These are phyloP conservation scores for Chionographis japonica DNA, from an alignment of 106 monocot genomes.

Conservation along the genomic window DNA sequence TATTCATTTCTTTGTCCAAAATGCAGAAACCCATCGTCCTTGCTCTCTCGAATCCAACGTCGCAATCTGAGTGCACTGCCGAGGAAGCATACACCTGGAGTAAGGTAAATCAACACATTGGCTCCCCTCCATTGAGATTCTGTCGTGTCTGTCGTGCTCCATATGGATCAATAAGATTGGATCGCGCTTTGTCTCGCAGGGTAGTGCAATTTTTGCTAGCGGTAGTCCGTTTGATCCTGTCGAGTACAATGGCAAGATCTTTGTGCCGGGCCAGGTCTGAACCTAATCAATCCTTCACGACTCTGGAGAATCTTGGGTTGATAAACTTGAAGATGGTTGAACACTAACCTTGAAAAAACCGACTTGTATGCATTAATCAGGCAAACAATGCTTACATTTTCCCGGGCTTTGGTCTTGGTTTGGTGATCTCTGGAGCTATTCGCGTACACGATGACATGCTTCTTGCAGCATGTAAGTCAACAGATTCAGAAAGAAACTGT, in stretches of 20 bases:
- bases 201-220: constrained; percentile 79
- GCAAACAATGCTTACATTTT: constrained; percentile 84
- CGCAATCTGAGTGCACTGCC: constrained; percentile 77
- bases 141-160: not conserved
- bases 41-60: constrained; percentile 70
- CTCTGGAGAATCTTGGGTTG: not conserved
- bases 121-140: not conserved
- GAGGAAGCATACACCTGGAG: constrained; percentile 76
- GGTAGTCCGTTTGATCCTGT: constrained; percentile 82
- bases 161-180: no score
- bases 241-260: constrained; percentile 49
- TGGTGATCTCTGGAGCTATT: constrained; percentile 77
- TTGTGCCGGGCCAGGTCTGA: constrained; percentile 62
- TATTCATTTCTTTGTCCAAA: constrained; percentile 1
- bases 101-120: constrained; percentile 23
- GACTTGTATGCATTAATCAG: constrained; percentile 15
- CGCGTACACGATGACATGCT: constrained; percentile 74
- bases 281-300: not conserved
- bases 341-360: not conserved
- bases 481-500: not conserved
- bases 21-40: constrained; percentile 66
- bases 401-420: constrained; percentile 77
- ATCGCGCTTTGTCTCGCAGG: constrained; percentile 27
- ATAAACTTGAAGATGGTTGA: no score
- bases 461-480: constrained; percentile 66